phyloP scores from a whole-genome alignment of 2,329 filamentous ascomycete species.

The Ramularia endophylla region DNA sequence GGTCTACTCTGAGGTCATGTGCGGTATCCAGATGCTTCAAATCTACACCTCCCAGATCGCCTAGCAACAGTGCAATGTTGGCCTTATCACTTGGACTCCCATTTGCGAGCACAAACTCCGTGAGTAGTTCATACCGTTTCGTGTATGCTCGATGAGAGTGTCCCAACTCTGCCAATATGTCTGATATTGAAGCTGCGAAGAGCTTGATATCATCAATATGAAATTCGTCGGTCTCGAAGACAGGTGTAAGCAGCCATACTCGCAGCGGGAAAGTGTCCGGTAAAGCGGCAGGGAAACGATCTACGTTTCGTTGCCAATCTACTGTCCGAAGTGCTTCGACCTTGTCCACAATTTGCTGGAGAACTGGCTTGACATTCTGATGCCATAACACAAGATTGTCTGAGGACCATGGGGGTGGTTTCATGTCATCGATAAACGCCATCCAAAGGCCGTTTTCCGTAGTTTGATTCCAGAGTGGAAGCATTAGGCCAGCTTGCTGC shows the following conservation, averaged over 20 bases:
- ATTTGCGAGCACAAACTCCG: background rate
- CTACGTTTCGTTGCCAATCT: slow-evolving; percentile 11
- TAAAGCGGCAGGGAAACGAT: slow-evolving; percentile 13
- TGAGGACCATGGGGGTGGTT: slow-evolving; percentile 1
- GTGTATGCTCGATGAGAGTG: background rate
- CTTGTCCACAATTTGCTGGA: slow-evolving; percentile 10
- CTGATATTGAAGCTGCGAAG: background rate
- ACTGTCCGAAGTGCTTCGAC: slow-evolving; percentile 14
- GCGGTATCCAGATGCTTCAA: background rate
- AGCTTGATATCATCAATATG: background rate
- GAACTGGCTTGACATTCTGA: slow-evolving; percentile 9
- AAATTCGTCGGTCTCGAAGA: slow-evolving; percentile 15
- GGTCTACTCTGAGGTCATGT: slow-evolving; percentile 4
- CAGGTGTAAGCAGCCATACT: slow-evolving; percentile 23
- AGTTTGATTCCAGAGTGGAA: slow-evolving; percentile 3
- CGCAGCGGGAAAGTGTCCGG: slow-evolving; percentile 21
- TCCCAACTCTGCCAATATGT: background rate
- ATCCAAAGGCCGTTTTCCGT: slow-evolving; percentile 3
- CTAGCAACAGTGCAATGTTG: background rate
- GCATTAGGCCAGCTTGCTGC: slow-evolving; percentile 9
- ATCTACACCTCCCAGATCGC: background rate
- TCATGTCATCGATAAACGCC: background rate
- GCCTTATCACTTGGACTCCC: background rate
- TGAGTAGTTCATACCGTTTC: background rate
- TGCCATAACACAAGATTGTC: slow-evolving; percentile 3